Conservation (phyloP, 371 early-diverging fungal species). For the Actinomortierella wolfii region DNA sequence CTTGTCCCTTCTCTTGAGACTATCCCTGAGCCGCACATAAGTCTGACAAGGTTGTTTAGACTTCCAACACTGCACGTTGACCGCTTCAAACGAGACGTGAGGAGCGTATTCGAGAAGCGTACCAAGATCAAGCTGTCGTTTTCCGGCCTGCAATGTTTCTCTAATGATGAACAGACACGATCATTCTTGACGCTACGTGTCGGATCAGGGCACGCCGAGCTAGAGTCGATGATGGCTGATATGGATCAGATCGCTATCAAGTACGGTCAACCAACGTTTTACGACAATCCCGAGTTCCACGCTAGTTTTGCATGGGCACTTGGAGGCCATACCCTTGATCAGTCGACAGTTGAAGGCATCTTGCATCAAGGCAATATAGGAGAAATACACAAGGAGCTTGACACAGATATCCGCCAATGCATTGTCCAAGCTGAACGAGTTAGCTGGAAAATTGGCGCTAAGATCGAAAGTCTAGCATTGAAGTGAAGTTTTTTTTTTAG, state of each 20-base stretch:
- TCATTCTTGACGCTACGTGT: conserved; percentile 42
- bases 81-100: conserved; percentile 21
- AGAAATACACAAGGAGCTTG: too few relatives aligned
- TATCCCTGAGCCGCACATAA: conserved; percentile 29
- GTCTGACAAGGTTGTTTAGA: conserved; percentile 29
- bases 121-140: conserved; percentile 30
- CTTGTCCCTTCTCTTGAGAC: conserved; percentile 26
- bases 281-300: conserved; percentile 34
- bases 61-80: conserved; percentile 34
- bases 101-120: conserved; percentile 8
- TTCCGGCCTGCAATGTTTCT: conserved; percentile 34
- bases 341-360: conserved; percentile 7
- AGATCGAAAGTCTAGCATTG: too few relatives aligned
- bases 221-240: conserved; percentile 26
- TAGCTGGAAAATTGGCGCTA: too few relatives aligned
- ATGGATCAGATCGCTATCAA: conserved; percentile 30
- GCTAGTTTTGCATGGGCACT: conserved; percentile 45
- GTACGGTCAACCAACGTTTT: conserved; percentile 35
- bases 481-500: too few relatives aligned
- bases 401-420: too few relatives aligned
- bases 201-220: conserved; percentile 37
- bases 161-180: conserved; percentile 36
- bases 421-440: too few relatives aligned
- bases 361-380: too few relatives aligned
- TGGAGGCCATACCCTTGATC: conserved; percentile 23